Base-by-base conservation (phyloP, 305 asterid species). In the Striga hermonthica region DNA sequence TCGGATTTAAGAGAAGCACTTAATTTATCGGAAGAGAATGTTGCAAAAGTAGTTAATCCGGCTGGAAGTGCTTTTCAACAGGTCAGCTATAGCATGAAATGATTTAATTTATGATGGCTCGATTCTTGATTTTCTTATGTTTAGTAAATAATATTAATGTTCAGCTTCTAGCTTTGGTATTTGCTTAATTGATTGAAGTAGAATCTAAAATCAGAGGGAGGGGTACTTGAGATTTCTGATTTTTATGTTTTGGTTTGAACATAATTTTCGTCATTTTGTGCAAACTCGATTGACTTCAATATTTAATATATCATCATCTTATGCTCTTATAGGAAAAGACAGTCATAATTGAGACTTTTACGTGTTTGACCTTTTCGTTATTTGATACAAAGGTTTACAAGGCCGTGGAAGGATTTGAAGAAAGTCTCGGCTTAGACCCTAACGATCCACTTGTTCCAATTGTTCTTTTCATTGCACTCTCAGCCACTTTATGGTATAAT, bases 401-500 rank as follows among this genome's bases (percentile, higher is more conserved):
- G 70, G 75, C 78, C 35, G 65, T 91, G 64, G 87, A 77, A 84
- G 78, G 82, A 63, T 65, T 90, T 61, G 97, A 91, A 77, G 80
- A 69, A 68, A 80, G 75, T 54, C 66, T 91, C 39, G 95, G 96
- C 60, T 72, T 88, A 73, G 90, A 88, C 77, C 96, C 91, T 5
- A 80, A 80, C 70, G 97, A 91, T 69, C 96, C 95, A 39, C 83
- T 88, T 67, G 68, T 91, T 65, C 86, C 88, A 9, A 70, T 86
- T 62, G 75, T 81, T 67, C 79, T 91, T 71, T 79, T 86, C 68
- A 70, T 86, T 53, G 96, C 90, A 70, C 78, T 79, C 64, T 85
- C 91, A 64, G 81, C 84, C 65, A 75, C 87, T 75, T 67, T 89
- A 74, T 92, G 98, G 98, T 91, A 84, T 78, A 75, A 75, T 57